phyloP scores from a whole-genome alignment of 163 green algal genomes.

The Scenedesmus sp. region DNA sequence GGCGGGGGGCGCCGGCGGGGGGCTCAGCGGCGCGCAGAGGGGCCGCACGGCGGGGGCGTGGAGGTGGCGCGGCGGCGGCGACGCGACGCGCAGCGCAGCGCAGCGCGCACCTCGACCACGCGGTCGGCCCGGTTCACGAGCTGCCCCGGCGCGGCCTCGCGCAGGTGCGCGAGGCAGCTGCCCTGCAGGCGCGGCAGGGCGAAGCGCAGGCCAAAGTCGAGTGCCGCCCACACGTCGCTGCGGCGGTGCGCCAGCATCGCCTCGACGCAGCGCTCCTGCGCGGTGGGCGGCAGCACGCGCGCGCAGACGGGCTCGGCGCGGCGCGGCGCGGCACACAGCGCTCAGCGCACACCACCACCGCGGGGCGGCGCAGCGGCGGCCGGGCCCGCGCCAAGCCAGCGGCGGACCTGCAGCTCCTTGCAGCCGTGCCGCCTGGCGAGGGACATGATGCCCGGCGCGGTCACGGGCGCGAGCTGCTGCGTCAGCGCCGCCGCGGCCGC shows the following conservation, averaged over 20 bases:
- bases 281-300: neutral
- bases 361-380: neutral
- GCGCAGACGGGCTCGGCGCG: too few species aligned
- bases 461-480: slow-evolving; percentile 26
- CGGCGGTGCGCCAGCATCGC: slow-evolving; percentile 27
- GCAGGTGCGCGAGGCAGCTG: slow-evolving; percentile 32
- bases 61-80: neutral
- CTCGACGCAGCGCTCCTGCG: slow-evolving; percentile 32
- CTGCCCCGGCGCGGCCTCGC: neutral
- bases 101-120: slow-evolving; percentile 3
- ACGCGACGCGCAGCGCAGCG: too few species aligned
- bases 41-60: neutral
- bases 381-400: neutral
- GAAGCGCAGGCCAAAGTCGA: slow-evolving; percentile 39
- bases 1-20: neutral
- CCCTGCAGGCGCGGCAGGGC: slow-evolving; percentile 26
- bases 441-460: slow-evolving; percentile 39
- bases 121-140: slow-evolving; percentile 15
- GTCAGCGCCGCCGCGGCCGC: slow-evolving; percentile 1
- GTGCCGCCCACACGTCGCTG: slow-evolving; percentile 31
- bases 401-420: slow-evolving; percentile 32
- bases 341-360: too few species aligned
- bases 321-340: too few species aligned
- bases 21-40: too few species aligned
- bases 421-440: slow-evolving; percentile 9